Evolutionary conservation across 2,329 filamentous ascomycete species (phyloP), one percentile per base, ranked within the genome.

Genomic region (Claviceps maximensis): DNA sequence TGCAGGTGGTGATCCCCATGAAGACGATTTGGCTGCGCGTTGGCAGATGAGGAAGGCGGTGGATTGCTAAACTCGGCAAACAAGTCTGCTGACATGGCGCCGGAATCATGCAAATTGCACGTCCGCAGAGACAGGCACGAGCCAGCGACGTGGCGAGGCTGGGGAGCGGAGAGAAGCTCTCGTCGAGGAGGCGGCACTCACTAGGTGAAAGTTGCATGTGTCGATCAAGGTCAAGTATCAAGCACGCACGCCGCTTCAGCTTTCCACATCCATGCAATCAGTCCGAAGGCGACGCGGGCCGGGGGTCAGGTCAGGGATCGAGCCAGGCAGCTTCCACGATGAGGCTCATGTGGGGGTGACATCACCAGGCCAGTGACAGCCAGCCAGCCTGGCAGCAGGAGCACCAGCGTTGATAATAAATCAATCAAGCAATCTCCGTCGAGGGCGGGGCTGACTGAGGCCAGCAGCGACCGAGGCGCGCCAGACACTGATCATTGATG

Each of bases 21-120:
- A 29, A 33, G 52, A 47, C 36, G 21, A 27, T 21, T 51, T 12
- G 56, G 33, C 49, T 57, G 58, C 45, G 59, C 53, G 27, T 47
- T 50, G 51, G 60, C 58, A 48, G 61, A 59, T 31, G 69, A 61
- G 54, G 65, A 57, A 55, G 61, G 64, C 53, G 75, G 71, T 58
- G 73, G 69, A 59, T 69, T 71, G 61, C 77, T 79, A 59, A 84
- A 83, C 58, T 80, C 78, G 53, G 79, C 80, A 61, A 84, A 80
- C 54, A 84, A 75, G 65, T 84, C 80, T 56, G 80, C 78, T 59
- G 81, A 84, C 80, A 84, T 84, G 56, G 38, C 63, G 55, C 40
- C 13, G 33, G 17, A 40, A 25, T 31, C 17, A 42, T 41, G 17
- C 44, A 4, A 38, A 23, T 12, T 23, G 19, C 45, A 50, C 52